Base-by-base conservation (phyloP, 257 asterid species). In the Plantago elongata region DNA sequence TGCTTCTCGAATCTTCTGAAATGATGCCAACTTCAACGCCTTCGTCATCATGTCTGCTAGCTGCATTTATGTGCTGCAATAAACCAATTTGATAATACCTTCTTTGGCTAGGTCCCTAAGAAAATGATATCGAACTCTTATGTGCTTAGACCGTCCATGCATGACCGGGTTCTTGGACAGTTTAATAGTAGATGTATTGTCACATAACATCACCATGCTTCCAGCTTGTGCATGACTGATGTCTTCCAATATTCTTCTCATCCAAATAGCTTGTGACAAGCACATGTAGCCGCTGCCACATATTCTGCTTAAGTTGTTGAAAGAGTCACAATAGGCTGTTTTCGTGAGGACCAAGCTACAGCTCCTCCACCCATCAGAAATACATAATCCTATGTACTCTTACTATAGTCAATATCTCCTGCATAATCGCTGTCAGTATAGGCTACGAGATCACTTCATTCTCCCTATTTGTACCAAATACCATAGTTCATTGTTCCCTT, bases 141-240 rank as follows among this genome's bases (percentile, higher is more conserved):
- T 55, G 16, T 30, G 60, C n/a, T 54, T 54, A n/a, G n/a, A n/a
- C n/a, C n/a, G n/a, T n/a, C n/a, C n/a, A n/a, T n/a, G n/a, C n/a
- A n/a, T n/a, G n/a, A 29, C 60, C 15, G 60, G 44, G 11, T 55
- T 55, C n/a, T 55, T 55, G 43, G 60, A 55, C 6, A 55, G 60
- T 13, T 55, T 55, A 10, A 55, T 55, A 7, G 60, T 9, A 22
- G 43, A 55, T 4, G n/a, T 55, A 14, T 55, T 55, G 16, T 55
- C 60, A 22, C 60, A 55, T 5, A 18, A 22, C 3, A 55, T 55
- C 14, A 11, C n/a, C 2, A 14, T 9, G 12, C 5, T 8, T 1
- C 15, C 44, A 11, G 17, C 38, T 55, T 29, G 9, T 12, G 9
- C 9, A 29, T 7, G 22, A 27, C 11, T 1, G 2, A 5, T 10